Evolutionary conservation across 129 eudicot species (phyloP).

Genomic region (Heracleum sosnowskyi): DNA sequence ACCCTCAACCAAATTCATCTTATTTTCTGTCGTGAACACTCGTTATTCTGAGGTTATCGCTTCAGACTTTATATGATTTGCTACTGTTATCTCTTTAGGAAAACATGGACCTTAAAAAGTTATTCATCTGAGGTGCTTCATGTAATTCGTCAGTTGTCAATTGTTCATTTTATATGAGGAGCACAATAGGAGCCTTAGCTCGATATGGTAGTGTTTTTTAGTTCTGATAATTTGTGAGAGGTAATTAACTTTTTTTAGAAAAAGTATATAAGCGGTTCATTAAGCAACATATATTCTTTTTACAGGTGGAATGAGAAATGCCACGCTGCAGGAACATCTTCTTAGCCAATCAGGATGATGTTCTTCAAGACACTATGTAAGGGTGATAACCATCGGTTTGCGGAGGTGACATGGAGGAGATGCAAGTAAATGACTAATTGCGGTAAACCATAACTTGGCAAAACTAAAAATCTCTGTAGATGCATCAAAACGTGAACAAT

Average conservation of each 20-base stretch:
- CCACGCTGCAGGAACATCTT: background rate
- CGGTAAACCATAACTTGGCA: too few species aligned
- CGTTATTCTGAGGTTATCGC: background rate
- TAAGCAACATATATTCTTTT: background rate
- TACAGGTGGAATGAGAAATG: background rate
- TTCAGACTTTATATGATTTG: background rate
- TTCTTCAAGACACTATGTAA: background rate
- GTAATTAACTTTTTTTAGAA: background rate
- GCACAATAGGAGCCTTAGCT: background rate
- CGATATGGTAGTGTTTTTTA: background rate
- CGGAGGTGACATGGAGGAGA: too few species aligned
- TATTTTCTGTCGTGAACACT: background rate
- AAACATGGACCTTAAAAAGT: background rate
- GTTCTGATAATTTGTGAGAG: background rate
- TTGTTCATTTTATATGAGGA: background rate
- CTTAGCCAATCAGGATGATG: background rate
- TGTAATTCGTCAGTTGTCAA: background rate
- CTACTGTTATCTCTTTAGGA: background rate
- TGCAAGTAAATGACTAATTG: too few species aligned
- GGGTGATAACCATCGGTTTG: too few species aligned
- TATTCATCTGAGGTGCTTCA: background rate
- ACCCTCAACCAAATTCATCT: too few species aligned
- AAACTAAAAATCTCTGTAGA: too few species aligned
- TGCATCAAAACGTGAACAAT: too few species aligned
- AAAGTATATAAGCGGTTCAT: background rate